Evolutionary conservation across 768 basidiomycete species (phyloP), one percentile per base, ranked within the genome.

Genomic region (Agaricus subrufescens): DNA sequence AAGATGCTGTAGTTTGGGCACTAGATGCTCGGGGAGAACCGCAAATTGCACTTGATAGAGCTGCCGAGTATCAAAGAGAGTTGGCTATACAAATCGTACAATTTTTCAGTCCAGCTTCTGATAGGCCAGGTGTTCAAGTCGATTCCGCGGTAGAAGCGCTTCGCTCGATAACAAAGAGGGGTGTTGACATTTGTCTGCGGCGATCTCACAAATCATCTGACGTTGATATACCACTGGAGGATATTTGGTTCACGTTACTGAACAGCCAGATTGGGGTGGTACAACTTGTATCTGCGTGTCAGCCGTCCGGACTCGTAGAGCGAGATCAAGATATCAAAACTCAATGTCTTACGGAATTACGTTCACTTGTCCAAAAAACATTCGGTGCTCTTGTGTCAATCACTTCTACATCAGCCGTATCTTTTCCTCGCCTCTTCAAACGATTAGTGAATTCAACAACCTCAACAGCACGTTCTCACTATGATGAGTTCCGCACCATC

Each of bases 361-460:
- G 92, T 39, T 69, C 80, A 1, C 80, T 94, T 9, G 86, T 97
- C 8, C 94, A 95, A 65, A 81, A 83, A 50, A 94, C 92, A 0
- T 92, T 98, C 63, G 76, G 84, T 0, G 80, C 87, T 26, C 80
- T 99, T 46, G 86, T 98, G 19, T 87, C 92, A n/a, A 82, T 88
- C 46, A 87, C 87, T 46, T 87, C 92, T 0, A 84, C 88, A 0
- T 82, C 81, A 14, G 80, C 84, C 0, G 80, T 97, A 4, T 96
- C 94, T 0, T 96, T 99, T 67, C 95, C 97, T 25, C 83, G 84
- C 19, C 75, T 99, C 8, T 96, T 99, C 81, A 94, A 91, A 62
- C 85, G 94, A 5, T 80, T 98, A 3, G 91, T 98, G 40, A 86
- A 93, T 61, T 82, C 87, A 1, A 77, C 84, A 4, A 75, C 84